phyloP scores from a whole-genome alignment of 495 filamentous ascomycete genomes.

The Acidiella bohemica region DNA sequence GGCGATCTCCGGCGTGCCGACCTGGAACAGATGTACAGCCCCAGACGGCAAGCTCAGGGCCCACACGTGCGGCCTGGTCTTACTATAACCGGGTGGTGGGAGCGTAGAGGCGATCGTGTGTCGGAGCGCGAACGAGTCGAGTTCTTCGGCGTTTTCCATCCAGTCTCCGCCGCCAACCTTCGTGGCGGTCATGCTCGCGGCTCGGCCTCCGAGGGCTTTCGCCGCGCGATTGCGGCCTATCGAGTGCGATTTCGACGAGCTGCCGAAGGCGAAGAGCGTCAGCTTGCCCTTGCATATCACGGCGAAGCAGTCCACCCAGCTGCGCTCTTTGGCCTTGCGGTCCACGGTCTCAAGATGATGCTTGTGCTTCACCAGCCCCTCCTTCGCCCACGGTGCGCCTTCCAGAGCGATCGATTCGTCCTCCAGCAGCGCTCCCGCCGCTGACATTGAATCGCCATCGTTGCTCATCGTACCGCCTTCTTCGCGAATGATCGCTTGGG shows the following conservation, averaged over 20 bases:
- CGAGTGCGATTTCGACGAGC: slow-evolving; percentile 47
- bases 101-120: slow-evolving; percentile 87
- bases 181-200: slow-evolving; percentile 5
- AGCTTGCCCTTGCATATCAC: slow-evolving; percentile 95
- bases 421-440: slow-evolving; percentile 50
- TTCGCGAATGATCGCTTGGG: slow-evolving; percentile 86
- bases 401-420: slow-evolving; percentile 82
- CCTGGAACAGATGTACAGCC: slow-evolving; percentile 94
- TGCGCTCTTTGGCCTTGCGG: slow-evolving; percentile 81
- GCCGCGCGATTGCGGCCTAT: slow-evolving; percentile 48
- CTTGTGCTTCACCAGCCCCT: slow-evolving; percentile 90
- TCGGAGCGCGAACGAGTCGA: slow-evolving; percentile 74
- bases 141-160: slow-evolving; percentile 82
- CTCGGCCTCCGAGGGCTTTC: slow-evolving; percentile 38
- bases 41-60: slow-evolving; percentile 84
- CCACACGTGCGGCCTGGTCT: slow-evolving; percentile 83
- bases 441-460: slow-evolving; percentile 22
- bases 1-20: slow-evolving; percentile 87
- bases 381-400: slow-evolving; percentile 94
- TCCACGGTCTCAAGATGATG: slow-evolving; percentile 82
- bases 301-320: slow-evolving; percentile 94
- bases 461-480: slow-evolving; percentile 43
- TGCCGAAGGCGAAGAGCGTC: slow-evolving; percentile 82
- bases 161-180: slow-evolving; percentile 92
- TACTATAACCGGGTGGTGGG: slow-evolving; percentile 85